Conservation (phyloP, 768 basidiomycete species). For the Lentinus brumalis region DNA sequence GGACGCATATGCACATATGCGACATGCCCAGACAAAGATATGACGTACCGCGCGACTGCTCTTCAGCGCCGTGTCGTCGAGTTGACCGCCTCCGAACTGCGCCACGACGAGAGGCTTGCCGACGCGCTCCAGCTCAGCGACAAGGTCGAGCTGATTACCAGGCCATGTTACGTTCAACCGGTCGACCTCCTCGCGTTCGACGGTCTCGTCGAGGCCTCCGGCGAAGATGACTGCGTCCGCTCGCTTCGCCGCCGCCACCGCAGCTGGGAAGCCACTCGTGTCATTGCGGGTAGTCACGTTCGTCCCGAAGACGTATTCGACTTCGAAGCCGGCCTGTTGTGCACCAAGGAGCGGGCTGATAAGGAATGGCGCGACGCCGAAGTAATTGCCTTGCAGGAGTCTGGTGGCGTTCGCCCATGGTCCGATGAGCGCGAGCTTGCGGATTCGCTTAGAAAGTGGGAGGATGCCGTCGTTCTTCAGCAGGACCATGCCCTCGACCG, state of each 20-base stretch:
- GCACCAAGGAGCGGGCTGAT: conserved; percentile 55
- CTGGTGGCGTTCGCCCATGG: conserved; percentile 59
- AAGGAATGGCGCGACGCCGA: conserved; percentile 56
- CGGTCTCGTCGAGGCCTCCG: conserved; percentile 53
- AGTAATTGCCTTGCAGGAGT: conserved; percentile 61
- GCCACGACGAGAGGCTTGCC: conserved; percentile 55
- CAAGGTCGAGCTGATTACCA: conserved; percentile 53
- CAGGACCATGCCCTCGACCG: conserved; percentile 56
- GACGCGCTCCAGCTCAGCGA: conserved; percentile 44
- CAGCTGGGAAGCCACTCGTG: conserved; percentile 50
- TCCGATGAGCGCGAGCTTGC: conserved; percentile 59
- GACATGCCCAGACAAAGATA: conserved; percentile 6
- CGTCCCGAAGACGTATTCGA: conserved; percentile 47
- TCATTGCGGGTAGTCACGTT: conserved; percentile 37
- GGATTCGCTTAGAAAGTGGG: conserved; percentile 48
- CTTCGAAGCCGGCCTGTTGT: conserved; percentile 46
- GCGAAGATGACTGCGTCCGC: conserved; percentile 55
- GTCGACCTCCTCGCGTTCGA: conserved; percentile 52
- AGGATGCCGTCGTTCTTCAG: conserved; percentile 66
- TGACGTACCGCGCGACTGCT: conserved; percentile 39
- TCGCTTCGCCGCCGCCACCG: conserved; percentile 47
- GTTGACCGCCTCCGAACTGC: conserved; percentile 60
- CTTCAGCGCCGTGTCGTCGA: conserved; percentile 51
- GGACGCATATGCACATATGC: neutral
- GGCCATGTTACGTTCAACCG: conserved; percentile 55